Base-by-base conservation (phyloP, 768 basidiomycete genomes). In the Antrodiella citrinella region DNA sequence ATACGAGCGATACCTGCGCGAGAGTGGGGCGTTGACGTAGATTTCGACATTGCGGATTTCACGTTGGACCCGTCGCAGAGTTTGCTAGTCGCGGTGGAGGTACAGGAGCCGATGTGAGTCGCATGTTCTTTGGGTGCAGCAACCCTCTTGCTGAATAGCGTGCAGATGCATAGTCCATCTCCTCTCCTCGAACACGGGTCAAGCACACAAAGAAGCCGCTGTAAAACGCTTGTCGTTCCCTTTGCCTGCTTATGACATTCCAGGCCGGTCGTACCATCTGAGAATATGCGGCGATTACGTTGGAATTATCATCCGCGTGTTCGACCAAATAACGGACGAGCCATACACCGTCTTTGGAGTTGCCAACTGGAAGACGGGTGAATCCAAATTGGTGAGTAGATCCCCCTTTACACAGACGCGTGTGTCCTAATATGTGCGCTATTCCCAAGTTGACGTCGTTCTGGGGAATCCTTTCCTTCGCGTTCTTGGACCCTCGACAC, bases 61-160 rank as follows among this genome's bases (percentile, higher is more conserved):
- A 49, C 51, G 1, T 47, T 51, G 35, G 54, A 55, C 43, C 54
- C 54, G 2, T 51, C 46, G 3, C 54, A 55, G 24, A 47, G 49
- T 39, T 26, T 55, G n/a, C 38, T 50, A 4, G 54, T 50, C 4
- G 40, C 39, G 2, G 26, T 51, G 10, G 43, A 51, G 24, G 44
- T 43, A 10, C 41, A 18, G 41, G 18, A 19, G 7, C 15, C 41
- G 9, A 43, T n/a, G 41, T 43, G 21, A 43, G 15, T n/a, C 5
- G 7, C 21, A 9, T 22, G 9, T 5, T 18, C 15, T 7, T 5
- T 43, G 41, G 9, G 7, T 35, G n/a, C n/a, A n/a, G n/a, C n/a
- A n/a, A n/a, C n/a, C n/a, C n/a, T n/a, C n/a, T n/a, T 15, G 15
- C 30, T 35, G 30, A 35, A 35, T 15, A 15, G 30, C 30, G 15